A percentile compares a stretch with the other conserved stretches of the same genome.
Conservation (phyloP, 148 eudicot genomes). For the Spergularia bocconei region DNA sequence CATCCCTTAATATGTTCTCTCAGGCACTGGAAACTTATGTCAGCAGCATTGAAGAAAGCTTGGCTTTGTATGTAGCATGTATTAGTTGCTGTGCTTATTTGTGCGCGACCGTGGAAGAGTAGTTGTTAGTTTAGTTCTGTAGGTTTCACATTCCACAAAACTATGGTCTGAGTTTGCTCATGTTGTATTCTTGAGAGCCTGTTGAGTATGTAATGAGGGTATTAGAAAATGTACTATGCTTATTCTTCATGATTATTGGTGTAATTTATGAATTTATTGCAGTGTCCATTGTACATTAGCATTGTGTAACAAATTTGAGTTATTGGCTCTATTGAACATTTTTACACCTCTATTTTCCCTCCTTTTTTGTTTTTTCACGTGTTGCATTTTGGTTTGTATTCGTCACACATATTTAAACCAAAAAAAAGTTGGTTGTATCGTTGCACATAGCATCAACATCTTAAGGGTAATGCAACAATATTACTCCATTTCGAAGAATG, state of each 20-base stretch:
- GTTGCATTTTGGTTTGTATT: too few species aligned
- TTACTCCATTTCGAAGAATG: too few species aligned
- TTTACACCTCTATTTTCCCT: too few species aligned
- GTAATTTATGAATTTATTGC: conserved; percentile 21
- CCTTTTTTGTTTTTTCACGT: too few species aligned
- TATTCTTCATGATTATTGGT: conserved; percentile 12
- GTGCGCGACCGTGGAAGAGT: conserved; percentile 22
- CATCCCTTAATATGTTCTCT: not conserved
- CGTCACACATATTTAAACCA: too few species aligned
- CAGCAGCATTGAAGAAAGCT: conserved; percentile 20
- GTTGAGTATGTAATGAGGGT: conserved; percentile 23
- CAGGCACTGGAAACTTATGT: conserved; percentile 1
- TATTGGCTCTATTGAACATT: not conserved
- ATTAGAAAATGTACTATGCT: conserved; percentile 13
- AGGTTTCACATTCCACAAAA: conserved; percentile 18
- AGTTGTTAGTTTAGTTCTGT: conserved; percentile 18
- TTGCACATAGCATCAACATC: too few species aligned
- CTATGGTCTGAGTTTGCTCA: conserved; percentile 9
- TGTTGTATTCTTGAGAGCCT: conserved; percentile 19
- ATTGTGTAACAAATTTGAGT: not conserved
- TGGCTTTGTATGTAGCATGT: conserved; percentile 11
- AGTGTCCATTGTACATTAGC: conserved; percentile 13
- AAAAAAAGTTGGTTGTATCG: too few species aligned
- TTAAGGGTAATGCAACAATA: too few species aligned
- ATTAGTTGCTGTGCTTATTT: conserved; percentile 13